These are phyloP conservation scores for Pugionium dolabratum DNA, from an alignment of 345 rosid species.

Conservation along the genomic window DNA sequence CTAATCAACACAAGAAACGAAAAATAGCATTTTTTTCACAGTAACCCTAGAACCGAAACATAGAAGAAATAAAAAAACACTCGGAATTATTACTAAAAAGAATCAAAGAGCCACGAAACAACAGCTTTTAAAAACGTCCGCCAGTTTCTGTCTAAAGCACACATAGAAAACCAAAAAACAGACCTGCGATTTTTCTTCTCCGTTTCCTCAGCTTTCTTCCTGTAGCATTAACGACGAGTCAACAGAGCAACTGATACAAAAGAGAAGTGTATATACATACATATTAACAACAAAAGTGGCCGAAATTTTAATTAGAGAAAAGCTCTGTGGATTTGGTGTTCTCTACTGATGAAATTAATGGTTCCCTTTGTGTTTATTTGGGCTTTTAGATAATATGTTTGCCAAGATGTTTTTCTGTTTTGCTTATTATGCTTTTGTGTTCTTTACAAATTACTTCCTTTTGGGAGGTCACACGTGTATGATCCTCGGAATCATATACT, in stretches of 20 bases:
- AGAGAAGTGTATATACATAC: neutral
- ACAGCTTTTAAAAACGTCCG: constrained; percentile 13
- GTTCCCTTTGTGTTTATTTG: constrained; percentile 26
- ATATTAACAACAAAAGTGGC: constrained; percentile 9
- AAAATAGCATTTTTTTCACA: neutral
- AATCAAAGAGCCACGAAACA: too few relatives aligned
- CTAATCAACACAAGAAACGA: constrained; percentile 8
- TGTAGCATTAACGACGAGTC: constrained; percentile 32
- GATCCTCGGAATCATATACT: too few relatives aligned
- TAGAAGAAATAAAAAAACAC: neutral
- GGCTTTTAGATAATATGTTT: constrained; percentile 30
- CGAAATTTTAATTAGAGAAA: constrained; percentile 13
- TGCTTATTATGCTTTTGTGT: neutral
- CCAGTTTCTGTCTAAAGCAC: constrained; percentile 17
- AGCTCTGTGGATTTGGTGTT: constrained; percentile 16
- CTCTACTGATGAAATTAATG: neutral
- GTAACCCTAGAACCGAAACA: constrained; percentile 22
- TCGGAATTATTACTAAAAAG: constrained; percentile 19
- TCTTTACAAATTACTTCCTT: neutral
- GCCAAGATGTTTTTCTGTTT: constrained; percentile 24
- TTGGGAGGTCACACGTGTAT: constrained; percentile 27
- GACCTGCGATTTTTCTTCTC: constrained; percentile 36
- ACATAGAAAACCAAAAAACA: neutral
- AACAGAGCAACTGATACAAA: too few relatives aligned
- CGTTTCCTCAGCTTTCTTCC: constrained; percentile 33